Percentiles rank a stretch among this genome's conserved stretches.
These are phyloP conservation scores for Lepidium aucheri DNA, from an alignment of 345 rosid species.

Conservation along the genomic window DNA sequence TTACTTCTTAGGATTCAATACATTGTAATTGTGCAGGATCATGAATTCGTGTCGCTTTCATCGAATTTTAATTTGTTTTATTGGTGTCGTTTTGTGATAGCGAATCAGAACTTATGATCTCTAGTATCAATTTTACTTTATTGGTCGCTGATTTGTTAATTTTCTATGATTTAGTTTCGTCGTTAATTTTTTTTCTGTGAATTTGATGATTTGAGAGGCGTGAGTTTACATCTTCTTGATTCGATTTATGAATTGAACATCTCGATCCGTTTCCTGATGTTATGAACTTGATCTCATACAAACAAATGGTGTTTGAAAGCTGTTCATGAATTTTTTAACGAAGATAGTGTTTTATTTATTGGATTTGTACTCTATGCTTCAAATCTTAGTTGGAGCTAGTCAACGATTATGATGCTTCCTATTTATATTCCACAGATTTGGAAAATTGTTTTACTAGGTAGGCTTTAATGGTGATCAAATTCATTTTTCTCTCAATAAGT, in stretches of 20 bases:
- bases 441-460: background rate
- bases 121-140: background rate
- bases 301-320: background rate
- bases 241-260: background rate
- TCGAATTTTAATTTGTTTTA: background rate
- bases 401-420: background rate
- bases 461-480: background rate
- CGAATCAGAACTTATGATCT: conserved; percentile 16
- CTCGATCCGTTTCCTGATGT: background rate
- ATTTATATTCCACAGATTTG: background rate
- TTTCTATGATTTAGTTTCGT: background rate
- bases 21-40: conserved; percentile 3
- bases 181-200: background rate
- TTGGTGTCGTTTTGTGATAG: background rate
- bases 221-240: background rate
- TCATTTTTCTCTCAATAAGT: background rate
- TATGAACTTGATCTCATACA: background rate
- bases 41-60: background rate
- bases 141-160: background rate
- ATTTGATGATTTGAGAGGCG: background rate
- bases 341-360: background rate
- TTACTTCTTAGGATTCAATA: background rate
- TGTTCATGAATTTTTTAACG: background rate
- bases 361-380: background rate
- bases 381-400: background rate